phyloP scores from a whole-genome alignment of 768 basidiomycete species.

The Tylopilus subfusipes region DNA sequence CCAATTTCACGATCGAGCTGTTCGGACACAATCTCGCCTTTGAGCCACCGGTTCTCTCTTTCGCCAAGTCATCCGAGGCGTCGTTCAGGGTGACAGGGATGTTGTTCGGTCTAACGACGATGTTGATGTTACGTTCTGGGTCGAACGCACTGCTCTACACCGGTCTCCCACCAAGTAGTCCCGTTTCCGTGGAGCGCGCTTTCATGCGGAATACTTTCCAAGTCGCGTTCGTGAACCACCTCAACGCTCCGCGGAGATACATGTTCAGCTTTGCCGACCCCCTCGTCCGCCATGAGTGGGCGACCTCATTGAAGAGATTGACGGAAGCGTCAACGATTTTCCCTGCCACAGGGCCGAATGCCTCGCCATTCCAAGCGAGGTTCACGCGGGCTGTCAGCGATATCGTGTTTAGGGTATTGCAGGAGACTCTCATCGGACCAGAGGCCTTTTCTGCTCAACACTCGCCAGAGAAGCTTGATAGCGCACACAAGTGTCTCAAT shows the following conservation, averaged over 20 bases:
- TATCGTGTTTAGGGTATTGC: slow-evolving; percentile 79
- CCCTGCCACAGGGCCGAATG: slow-evolving; percentile 25
- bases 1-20: slow-evolving; percentile 77
- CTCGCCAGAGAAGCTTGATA: slow-evolving; percentile 31
- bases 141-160: slow-evolving; percentile 79
- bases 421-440: slow-evolving; percentile 70
- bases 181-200: slow-evolving; percentile 79
- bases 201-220: slow-evolving; percentile 99
- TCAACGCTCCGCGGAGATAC: slow-evolving; percentile 73
- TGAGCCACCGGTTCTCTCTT: slow-evolving; percentile 81
- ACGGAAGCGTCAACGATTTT: slow-evolving; percentile 47
- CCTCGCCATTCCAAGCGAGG: slow-evolving; percentile 37
- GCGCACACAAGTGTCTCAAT: slow-evolving; percentile 34
- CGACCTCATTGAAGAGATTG: slow-evolving; percentile 60
- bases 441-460: slow-evolving; percentile 20
- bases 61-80: slow-evolving; percentile 71
- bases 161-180: slow-evolving; percentile 74
- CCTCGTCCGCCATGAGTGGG: slow-evolving; percentile 72
- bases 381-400: slow-evolving; percentile 66
- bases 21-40: slow-evolving; percentile 86
- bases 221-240: slow-evolving; percentile 72
- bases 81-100: slow-evolving; percentile 91
- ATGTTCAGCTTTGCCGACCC: slow-evolving; percentile 92
- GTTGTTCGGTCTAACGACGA: slow-evolving; percentile 74
- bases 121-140: slow-evolving; percentile 82